These are phyloP conservation scores for Stentor coeruleus DNA, from an alignment of 73 alveolate genomes.

Conservation along the genomic window DNA sequence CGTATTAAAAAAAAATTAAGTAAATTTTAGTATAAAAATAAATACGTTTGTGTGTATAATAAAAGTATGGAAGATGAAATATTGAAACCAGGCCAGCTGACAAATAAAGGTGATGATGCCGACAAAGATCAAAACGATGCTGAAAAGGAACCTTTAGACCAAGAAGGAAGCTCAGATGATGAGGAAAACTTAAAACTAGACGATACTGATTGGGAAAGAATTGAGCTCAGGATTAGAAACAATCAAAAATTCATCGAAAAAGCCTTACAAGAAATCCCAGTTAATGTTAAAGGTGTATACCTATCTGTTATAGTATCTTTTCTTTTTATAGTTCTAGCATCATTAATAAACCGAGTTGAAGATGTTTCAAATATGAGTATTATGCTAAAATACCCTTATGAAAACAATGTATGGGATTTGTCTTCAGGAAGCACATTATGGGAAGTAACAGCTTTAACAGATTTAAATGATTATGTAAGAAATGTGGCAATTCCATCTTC, in stretches of 20 bases:
- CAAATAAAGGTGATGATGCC: no score
- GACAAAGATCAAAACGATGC: no score
- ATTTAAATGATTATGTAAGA: background rate
- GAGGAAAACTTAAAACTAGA: no score
- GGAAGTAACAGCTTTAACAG: background rate
- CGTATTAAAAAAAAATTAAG: no score
- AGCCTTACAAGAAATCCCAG: constrained; percentile 10
- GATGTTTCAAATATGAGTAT: background rate
- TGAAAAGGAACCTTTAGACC: no score
- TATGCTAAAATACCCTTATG: background rate
- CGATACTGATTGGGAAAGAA: no score
- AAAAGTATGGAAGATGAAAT: no score
- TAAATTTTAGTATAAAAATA: no score
- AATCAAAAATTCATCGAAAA: background rate
- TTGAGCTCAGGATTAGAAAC: no score
- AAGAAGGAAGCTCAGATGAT: no score
- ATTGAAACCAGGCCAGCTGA: no score
- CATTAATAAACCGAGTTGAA: background rate
- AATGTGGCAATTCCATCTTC: background rate
- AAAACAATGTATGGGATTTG: background rate
- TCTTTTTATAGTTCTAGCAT: constrained; percentile 3
- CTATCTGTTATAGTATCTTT: background rate
- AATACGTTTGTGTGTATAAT: no score
- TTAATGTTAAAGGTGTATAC: background rate
- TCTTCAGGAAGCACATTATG: background rate